A percentile compares a stretch with the other conserved stretches of the same genome.
These are phyloP conservation scores for Fusarium hostae DNA, from an alignment of 2,329 filamentous ascomycete genomes.

Conservation along the genomic window DNA sequence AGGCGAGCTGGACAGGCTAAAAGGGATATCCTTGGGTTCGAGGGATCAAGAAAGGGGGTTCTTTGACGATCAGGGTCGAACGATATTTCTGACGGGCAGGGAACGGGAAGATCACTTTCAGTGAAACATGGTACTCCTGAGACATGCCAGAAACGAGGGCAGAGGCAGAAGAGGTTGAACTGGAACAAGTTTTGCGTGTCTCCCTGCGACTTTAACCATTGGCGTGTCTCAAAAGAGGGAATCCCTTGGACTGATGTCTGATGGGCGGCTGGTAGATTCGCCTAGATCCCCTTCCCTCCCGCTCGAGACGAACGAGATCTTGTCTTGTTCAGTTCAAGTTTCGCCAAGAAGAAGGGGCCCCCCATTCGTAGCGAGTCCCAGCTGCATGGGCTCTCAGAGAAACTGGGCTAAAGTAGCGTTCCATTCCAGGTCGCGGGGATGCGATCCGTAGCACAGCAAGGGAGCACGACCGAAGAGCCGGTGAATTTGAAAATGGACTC, in stretches of 20 bases:
- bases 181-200: background rate
- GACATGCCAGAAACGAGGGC: slow-evolving; percentile 11
- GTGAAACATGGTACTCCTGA: slow-evolving; percentile 31
- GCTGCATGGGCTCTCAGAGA: slow-evolving; percentile 7
- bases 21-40: slow-evolving; percentile 8
- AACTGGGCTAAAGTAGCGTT: slow-evolving; percentile 9
- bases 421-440: slow-evolving; percentile 34
- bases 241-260: slow-evolving; percentile 3
- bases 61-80: slow-evolving; percentile 15
- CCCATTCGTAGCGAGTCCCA: slow-evolving; percentile 3
- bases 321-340: background rate
- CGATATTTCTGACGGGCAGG: slow-evolving; percentile 5
- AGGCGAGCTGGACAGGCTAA: slow-evolving; percentile 14
- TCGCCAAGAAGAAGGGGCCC: slow-evolving; percentile 11
- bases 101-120: slow-evolving; percentile 20
- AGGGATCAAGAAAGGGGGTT: slow-evolving; percentile 22
- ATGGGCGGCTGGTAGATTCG: slow-evolving; percentile 23
- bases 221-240: slow-evolving; percentile 20
- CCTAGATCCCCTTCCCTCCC: slow-evolving; percentile 28
- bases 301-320: slow-evolving; percentile 22
- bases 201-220: slow-evolving; percentile 16
- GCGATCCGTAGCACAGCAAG: slow-evolving; percentile 25
- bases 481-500: slow-evolving; percentile 14
- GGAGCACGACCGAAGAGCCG: slow-evolving; percentile 10
- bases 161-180: slow-evolving; percentile 3